These are phyloP conservation scores for Tricholoma hemisulphureum DNA, from an alignment of 768 basidiomycete species.

Conservation along the genomic window DNA sequence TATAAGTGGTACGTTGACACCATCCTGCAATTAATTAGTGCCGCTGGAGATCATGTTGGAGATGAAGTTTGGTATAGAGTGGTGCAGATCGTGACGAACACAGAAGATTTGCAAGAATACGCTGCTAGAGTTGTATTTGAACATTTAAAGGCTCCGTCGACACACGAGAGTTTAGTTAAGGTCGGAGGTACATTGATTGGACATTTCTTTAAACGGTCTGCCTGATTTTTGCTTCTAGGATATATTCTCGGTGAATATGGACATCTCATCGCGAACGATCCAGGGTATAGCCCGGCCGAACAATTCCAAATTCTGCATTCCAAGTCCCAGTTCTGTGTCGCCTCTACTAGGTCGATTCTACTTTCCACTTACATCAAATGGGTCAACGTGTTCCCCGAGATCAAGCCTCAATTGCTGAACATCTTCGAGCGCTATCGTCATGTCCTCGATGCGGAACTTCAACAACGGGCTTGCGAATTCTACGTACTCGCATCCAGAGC, in stretches of 20 bases:
- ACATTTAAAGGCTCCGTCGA: conserved; percentile 79
- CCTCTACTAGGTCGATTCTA: conserved; percentile 86
- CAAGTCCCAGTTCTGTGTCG: conserved; percentile 92
- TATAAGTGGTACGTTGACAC: conserved; percentile 99
- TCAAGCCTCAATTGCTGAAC: conserved; percentile 88
- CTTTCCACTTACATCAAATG: conserved; percentile 99
- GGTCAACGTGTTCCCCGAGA: conserved; percentile 99
- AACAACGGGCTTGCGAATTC: conserved; percentile 98
- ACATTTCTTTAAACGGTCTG: neutral
- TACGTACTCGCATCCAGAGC: conserved; percentile 80
- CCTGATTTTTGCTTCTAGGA: conserved; percentile 43
- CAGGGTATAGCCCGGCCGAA: conserved; percentile 89
- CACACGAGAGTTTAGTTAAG: conserved; percentile 94
- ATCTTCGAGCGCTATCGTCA: conserved; percentile 98
- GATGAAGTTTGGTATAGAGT: conserved; percentile 99
- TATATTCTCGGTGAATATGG: conserved; percentile 99
- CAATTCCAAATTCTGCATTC: conserved; percentile 92
- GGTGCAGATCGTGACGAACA: conserved; percentile 97
- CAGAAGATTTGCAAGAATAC: conserved; percentile 95
- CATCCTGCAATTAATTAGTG: conserved; percentile 90
- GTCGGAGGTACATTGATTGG: conserved; percentile 68
- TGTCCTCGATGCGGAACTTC: conserved; percentile 93
- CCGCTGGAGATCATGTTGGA: conserved; percentile 97
- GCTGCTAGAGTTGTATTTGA: conserved; percentile 91
- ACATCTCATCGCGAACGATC: conserved; percentile 93